Percentiles rank a stretch among this genome's conserved stretches.
Evolutionary conservation across 2,329 filamentous ascomycete species (phyloP).

Genomic region (Nectriaceae sp.): DNA sequence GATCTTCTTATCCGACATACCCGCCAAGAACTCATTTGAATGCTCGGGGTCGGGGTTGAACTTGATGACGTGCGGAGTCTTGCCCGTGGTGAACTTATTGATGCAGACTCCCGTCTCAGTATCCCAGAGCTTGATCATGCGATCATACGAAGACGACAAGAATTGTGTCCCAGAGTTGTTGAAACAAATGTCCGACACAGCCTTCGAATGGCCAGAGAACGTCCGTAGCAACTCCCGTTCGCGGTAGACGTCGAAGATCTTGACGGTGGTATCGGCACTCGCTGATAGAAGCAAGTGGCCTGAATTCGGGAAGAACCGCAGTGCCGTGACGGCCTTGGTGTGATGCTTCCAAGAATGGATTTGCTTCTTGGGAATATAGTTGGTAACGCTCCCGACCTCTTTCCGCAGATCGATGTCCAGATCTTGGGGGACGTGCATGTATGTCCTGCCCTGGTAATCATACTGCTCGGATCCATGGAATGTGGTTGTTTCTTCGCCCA

Average conservation of each 20-base stretch:
- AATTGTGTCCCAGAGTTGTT: conserved; percentile 81
- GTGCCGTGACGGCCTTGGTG: conserved; percentile 79
- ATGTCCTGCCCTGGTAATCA: conserved; percentile 94
- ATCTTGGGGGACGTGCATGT: conserved; percentile 96
- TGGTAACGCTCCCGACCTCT: conserved; percentile 77
- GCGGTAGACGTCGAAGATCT: conserved; percentile 95
- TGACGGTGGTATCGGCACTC: conserved; percentile 87
- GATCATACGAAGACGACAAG: conserved; percentile 88
- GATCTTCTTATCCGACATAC: conserved; percentile 99
- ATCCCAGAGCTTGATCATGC: conserved; percentile 97
- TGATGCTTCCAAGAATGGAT: conserved; percentile 88
- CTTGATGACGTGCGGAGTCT: conserved; percentile 90
- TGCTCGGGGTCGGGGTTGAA: conserved; percentile 83
- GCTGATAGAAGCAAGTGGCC: conserved; percentile 88
- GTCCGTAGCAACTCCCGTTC: conserved; percentile 83
- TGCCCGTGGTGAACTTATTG: conserved; percentile 87
- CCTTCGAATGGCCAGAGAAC: conserved; percentile 89
- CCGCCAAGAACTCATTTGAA: conserved; percentile 88
- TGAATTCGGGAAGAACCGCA: conserved; percentile 86
- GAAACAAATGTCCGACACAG: conserved; percentile 88
- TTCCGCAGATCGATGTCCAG: conserved; percentile 83
- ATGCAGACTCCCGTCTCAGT: conserved; percentile 91
- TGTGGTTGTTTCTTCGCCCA: conserved; percentile 75
- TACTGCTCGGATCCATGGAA: conserved; percentile 83
- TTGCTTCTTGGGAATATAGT: conserved; percentile 93